Evolutionary conservation across 2,329 filamentous ascomycete genomes (phyloP).

Genomic region (Phyllosticta citriasiana): DNA sequence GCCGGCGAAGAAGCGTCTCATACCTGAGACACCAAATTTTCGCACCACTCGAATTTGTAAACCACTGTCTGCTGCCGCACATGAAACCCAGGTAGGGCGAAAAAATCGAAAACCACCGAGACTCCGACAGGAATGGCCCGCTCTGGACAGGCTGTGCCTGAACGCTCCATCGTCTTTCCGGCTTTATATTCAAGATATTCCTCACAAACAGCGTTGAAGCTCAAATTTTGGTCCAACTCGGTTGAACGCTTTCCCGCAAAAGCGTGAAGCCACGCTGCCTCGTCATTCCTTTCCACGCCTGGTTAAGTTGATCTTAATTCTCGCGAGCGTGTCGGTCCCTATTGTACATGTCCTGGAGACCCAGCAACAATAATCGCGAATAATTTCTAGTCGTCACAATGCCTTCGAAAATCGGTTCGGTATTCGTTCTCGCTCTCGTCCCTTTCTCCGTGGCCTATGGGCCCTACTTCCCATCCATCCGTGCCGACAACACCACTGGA

Average conservation of each 20-base stretch:
- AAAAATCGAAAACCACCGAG: not conserved
- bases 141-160: not conserved
- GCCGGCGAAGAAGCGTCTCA: not conserved
- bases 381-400: not conserved
- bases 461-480: not conserved
- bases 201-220: not conserved
- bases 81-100: not conserved
- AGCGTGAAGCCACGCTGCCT: not conserved
- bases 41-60: not conserved
- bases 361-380: not conserved
- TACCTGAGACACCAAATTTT: not conserved
- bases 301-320: not conserved
- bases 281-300: not conserved
- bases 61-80: not conserved
- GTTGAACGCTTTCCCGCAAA: not conserved
- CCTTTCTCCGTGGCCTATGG: not conserved
- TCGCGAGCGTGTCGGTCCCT: not conserved
- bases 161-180: not conserved
- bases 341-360: not conserved
- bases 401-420: not conserved
- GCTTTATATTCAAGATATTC: not conserved
- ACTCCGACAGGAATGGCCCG: not conserved
- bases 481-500: not conserved
- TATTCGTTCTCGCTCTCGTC: not conserved
- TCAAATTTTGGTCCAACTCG: not conserved